Evolutionary conservation across 2,329 filamentous ascomycete species (phyloP).

Genomic region (Neophaeococcomyces mojaviensis): DNA sequence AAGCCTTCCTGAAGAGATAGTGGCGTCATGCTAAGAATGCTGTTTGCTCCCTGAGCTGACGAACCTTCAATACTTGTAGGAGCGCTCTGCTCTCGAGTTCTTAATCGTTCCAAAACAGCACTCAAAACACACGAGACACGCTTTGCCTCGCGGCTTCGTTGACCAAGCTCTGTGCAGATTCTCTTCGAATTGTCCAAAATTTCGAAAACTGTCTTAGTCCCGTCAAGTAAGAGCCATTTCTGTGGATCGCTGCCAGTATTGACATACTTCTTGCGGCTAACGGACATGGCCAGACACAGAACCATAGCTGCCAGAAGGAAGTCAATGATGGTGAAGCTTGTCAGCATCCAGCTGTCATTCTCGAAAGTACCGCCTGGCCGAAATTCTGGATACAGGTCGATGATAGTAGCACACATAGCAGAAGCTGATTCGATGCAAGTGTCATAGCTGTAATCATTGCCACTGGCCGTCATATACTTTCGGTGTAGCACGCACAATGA

Average conservation of each 20-base stretch:
- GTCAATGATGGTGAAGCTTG: constrained; percentile 52
- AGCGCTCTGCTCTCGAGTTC: not conserved
- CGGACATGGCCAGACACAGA: constrained; percentile 41
- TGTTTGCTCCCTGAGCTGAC: not conserved
- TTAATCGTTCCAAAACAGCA: not conserved
- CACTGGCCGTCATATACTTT: constrained; percentile 37
- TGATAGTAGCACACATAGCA: constrained; percentile 42
- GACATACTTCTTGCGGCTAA: constrained; percentile 2
- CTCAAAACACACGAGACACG: constrained; percentile 1
- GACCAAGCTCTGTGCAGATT: constrained; percentile 2
- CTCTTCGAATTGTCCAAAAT: not conserved
- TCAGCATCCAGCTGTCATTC: constrained; percentile 50
- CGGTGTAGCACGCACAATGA: constrained; percentile 48
- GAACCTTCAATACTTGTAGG: not conserved
- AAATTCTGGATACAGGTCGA: constrained; percentile 43
- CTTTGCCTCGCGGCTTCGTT: constrained; percentile 4
- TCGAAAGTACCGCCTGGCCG: constrained; percentile 49
- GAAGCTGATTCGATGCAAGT: constrained; percentile 43
- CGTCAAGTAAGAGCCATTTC: not conserved
- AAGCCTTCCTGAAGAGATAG: not conserved
- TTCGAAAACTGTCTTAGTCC: not conserved
- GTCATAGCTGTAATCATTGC: constrained; percentile 36
- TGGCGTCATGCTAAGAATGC: not conserved
- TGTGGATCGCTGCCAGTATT: not conserved
- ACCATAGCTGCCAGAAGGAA: constrained; percentile 57